Base-by-base conservation (phyloP, 2,329 filamentous ascomycete species). In the Fusarium sp. region DNA sequence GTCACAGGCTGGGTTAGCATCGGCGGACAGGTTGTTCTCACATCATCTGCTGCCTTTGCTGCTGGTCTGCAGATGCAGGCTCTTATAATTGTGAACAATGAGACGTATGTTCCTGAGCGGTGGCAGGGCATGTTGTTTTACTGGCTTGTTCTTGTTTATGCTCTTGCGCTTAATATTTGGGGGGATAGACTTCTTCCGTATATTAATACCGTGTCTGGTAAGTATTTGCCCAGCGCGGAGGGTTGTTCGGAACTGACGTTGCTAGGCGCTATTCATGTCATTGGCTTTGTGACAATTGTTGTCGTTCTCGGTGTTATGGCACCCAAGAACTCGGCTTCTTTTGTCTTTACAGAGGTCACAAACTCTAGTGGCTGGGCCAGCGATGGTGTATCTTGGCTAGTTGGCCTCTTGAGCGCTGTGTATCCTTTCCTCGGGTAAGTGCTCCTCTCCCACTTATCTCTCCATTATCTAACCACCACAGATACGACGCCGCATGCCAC, bases 71-170 rank as follows among this genome's bases (percentile, higher is more conserved):
- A 86, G 57, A 73, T 82, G 1, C 84, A 86, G 60, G 80, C 80
- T 0, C 70, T 86, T 15, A 81, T 86, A 45, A 81, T 81, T 5
- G 55, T 86, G 5, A 86, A 84, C 60, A 66, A 83, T 18, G 78
- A 81, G 1, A 75, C 73, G 1, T 87, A 86, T 57, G 49, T 78
- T 0, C 82, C 84, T 0, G 45, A 79, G n/a, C 69, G 83, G 29
- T 86, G 83, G 82, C 82, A 84, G 25, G 84, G 83, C 0, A 83
- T 86, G 79, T 68, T 87, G 0, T 82, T 87, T 46, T 85, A 86
- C 70, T 86, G 84, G 84, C 78, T 81, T 3, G 70, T 85, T 0
- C 65, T 85, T 10, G 33, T 78, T 0, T 85, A 84, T 50, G 78
- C 79, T 0, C 69, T 80, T 9, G 70, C 71, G 0, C 62, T 85